A percentile compares a stretch with the other conserved stretches of the same genome.
These are phyloP conservation scores for Cercospora brassicicola DNA, from an alignment of 2,329 filamentous ascomycete genomes.

Conservation along the genomic window DNA sequence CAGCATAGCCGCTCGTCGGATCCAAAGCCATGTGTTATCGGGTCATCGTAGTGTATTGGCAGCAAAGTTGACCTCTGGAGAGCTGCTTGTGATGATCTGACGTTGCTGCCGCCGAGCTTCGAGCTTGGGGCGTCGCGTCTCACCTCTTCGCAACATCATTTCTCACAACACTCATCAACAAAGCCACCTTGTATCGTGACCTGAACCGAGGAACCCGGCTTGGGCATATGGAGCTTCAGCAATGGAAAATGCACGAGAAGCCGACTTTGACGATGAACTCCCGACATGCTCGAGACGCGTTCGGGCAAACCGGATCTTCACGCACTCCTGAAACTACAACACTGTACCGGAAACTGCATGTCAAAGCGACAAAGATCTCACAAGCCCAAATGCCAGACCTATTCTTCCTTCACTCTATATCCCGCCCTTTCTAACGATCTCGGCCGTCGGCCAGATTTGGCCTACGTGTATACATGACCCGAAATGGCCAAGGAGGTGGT, in stretches of 20 bases:
- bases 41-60: not conserved
- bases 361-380: not conserved
- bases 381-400: not conserved
- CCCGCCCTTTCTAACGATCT: not conserved
- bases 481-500: not conserved
- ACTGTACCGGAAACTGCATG: not conserved
- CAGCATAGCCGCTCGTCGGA: conserved; percentile 32
- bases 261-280: not conserved
- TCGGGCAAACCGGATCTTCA: not conserved
- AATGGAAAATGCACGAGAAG: not conserved
- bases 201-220: not conserved
- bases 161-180: not conserved
- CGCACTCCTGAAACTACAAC: not conserved
- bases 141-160: not conserved
- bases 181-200: not conserved
- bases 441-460: not conserved
- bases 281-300: not conserved
- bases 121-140: not conserved
- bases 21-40: conserved; percentile 8
- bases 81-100: not conserved
- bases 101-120: not conserved
- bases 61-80: not conserved
- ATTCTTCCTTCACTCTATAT: not conserved
- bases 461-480: not conserved
- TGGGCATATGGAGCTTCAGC: not conserved